phyloP scores from a whole-genome alignment of 2,329 filamentous ascomycete genomes.

The Trichoderma pleuroti region DNA sequence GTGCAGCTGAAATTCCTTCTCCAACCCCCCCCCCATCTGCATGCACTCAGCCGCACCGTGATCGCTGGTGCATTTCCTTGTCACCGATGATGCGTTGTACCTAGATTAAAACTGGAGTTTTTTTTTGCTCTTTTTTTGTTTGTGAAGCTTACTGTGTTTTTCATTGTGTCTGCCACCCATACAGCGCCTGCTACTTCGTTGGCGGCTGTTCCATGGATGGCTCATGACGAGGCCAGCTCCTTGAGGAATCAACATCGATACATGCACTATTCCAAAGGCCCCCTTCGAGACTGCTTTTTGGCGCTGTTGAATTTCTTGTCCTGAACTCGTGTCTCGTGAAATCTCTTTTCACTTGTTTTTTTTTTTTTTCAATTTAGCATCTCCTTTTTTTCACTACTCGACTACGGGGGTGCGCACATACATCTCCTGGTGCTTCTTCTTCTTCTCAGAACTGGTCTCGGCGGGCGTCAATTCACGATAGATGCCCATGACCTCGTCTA shows the following conservation, averaged over 20 bases:
- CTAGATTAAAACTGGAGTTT: background rate
- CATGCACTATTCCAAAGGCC: constrained; percentile 25
- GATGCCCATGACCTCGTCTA: constrained; percentile 46
- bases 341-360: constrained; percentile 45
- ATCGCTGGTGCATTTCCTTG: background rate
- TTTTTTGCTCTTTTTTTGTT: too few relatives aligned
- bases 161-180: background rate
- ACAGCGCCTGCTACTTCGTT: background rate
- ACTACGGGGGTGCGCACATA: constrained; percentile 28
- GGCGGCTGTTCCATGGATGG: background rate
- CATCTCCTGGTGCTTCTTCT: constrained; percentile 48
- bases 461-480: constrained; percentile 47
- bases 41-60: background rate
- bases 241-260: background rate
- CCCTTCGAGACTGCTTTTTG: constrained; percentile 49
- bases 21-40: background rate
- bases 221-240: background rate
- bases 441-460: constrained; percentile 44
- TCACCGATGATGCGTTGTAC: background rate
- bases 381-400: background rate
- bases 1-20: background rate
- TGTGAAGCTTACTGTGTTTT: background rate
- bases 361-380: too few relatives aligned
- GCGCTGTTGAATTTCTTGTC: constrained; percentile 47
- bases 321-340: constrained; percentile 43